Evolutionary conservation across 2,329 filamentous ascomycete species (phyloP).

Genomic region (Fonsecaea pugnacius): DNA sequence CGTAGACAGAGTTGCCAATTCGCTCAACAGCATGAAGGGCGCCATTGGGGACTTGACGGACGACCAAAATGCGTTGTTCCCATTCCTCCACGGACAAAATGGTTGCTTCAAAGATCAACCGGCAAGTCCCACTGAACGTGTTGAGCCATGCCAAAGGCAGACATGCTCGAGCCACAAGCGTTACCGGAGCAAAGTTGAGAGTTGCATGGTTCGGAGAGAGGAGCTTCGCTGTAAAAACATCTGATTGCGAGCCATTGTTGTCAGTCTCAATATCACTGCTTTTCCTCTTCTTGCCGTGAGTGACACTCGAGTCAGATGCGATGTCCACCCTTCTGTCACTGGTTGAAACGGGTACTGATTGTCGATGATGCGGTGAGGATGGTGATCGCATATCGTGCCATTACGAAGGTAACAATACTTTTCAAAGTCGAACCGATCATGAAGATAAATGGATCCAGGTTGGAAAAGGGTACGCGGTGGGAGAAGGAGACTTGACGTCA

Average conservation of each 20-base stretch:
- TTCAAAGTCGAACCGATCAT: background rate
- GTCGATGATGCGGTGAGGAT: slow-evolving; percentile 7
- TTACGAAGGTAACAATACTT: slow-evolving; percentile 9
- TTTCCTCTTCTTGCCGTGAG: slow-evolving; percentile 29
- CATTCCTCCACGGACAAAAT: slow-evolving; percentile 29
- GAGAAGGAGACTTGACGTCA: slow-evolving; percentile 21
- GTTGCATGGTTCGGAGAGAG: slow-evolving; percentile 6
- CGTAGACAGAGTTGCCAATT: slow-evolving; percentile 23
- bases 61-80: slow-evolving; percentile 33
- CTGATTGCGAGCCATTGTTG: slow-evolving; percentile 6
- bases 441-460: background rate
- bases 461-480: slow-evolving; percentile 1
- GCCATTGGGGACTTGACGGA: slow-evolving; percentile 29
- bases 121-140: slow-evolving; percentile 7
- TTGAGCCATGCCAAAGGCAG: slow-evolving; percentile 35
- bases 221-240: slow-evolving; percentile 19
- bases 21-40: slow-evolving; percentile 36
- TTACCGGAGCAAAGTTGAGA: slow-evolving; percentile 28
- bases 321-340: slow-evolving; percentile 24
- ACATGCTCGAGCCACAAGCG: slow-evolving; percentile 34
- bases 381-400: slow-evolving; percentile 31
- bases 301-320: slow-evolving; percentile 5
- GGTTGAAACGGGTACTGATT: slow-evolving; percentile 17
- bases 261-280: slow-evolving; percentile 21
- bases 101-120: slow-evolving; percentile 29